Evolutionary conservation across 257 asterid genomes (phyloP).

Genomic region (Fraxinus anomala): DNA sequence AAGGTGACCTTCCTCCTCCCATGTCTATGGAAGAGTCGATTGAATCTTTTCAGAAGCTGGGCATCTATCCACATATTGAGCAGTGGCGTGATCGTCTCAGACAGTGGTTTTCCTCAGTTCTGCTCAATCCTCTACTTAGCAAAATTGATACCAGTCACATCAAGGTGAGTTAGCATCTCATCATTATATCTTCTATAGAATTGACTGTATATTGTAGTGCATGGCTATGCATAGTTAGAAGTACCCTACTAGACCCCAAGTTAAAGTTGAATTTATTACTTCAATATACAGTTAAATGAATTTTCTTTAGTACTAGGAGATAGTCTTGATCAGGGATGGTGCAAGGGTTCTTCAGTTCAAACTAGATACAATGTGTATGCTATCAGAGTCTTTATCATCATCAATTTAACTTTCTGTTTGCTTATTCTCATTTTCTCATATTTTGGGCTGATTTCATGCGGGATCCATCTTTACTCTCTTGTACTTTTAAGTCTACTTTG

Average conservation of each 20-base stretch:
- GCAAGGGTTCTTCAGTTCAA: slow-evolving; percentile 9
- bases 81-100: slow-evolving; percentile 87
- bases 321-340: background rate
- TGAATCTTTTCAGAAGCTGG: slow-evolving; percentile 75
- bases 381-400: slow-evolving; percentile 12
- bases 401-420: slow-evolving; percentile 2
- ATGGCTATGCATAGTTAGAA: slow-evolving; percentile 10
- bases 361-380: slow-evolving; percentile 15
- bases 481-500: slow-evolving; percentile 16
- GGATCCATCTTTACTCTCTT: slow-evolving; percentile 11
- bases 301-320: background rate
- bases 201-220: background rate
- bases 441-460: background rate
- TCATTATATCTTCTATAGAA: slow-evolving; percentile 14
- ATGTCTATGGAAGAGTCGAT: slow-evolving; percentile 91
- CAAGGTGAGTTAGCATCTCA: slow-evolving; percentile 52
- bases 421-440: background rate
- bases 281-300: background rate
- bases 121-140: slow-evolving; percentile 72
- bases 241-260: background rate
- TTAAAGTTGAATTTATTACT: slow-evolving; percentile 4
- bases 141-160: slow-evolving; percentile 81
- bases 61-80: slow-evolving; percentile 78
- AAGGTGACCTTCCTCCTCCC: slow-evolving; percentile 82
- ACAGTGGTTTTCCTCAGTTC: slow-evolving; percentile 86